Percentiles rank a stretch among this genome's conserved stretches.
Conservation (phyloP, 1,284 basidiomycete species). For the Tilletiaria anomala region DNA sequence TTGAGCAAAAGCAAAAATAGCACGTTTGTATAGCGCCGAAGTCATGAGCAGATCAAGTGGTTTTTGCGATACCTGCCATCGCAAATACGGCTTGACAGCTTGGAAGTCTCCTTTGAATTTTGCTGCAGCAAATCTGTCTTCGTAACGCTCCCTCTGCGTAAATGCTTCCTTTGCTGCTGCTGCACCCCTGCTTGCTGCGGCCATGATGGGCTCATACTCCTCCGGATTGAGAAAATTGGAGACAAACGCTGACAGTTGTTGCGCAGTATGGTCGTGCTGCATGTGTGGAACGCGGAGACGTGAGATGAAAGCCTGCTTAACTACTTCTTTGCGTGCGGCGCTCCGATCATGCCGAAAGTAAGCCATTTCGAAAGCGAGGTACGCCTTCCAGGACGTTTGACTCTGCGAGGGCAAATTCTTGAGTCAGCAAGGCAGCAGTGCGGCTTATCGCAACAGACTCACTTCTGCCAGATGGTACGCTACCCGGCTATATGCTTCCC, state of each 20-base stretch:
- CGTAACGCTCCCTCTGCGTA: slow-evolving; percentile 13
- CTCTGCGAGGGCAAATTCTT: too few species aligned
- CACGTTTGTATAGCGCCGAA: slow-evolving; percentile 9
- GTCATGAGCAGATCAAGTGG: slow-evolving; percentile 6
- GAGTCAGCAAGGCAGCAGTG: too few species aligned
- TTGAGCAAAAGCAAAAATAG: slow-evolving; percentile 11
- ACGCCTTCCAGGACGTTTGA: neutral
- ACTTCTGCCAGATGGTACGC: neutral
- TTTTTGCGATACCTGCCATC: too few species aligned
- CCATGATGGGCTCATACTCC: slow-evolving; percentile 26
- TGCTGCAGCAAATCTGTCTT: slow-evolving; percentile 12
- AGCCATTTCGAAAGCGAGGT: neutral
- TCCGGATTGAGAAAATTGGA: slow-evolving; percentile 22
- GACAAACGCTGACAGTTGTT: neutral
- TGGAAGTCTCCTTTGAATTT: slow-evolving; percentile 1
- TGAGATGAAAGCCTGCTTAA: neutral
- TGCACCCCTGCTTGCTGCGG: slow-evolving; percentile 14
- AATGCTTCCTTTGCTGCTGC: slow-evolving; percentile 7
- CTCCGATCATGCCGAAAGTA: neutral
- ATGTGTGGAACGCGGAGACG: neutral
- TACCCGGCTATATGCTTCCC: neutral
- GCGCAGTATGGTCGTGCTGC: neutral
- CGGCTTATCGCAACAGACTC: too few species aligned
- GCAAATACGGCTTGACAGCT: neutral
- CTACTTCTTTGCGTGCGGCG: neutral